A percentile compares a stretch with the other conserved stretches of the same genome.
Conservation (phyloP, 169 alveolate species). For the Babesia bigemina region DNA sequence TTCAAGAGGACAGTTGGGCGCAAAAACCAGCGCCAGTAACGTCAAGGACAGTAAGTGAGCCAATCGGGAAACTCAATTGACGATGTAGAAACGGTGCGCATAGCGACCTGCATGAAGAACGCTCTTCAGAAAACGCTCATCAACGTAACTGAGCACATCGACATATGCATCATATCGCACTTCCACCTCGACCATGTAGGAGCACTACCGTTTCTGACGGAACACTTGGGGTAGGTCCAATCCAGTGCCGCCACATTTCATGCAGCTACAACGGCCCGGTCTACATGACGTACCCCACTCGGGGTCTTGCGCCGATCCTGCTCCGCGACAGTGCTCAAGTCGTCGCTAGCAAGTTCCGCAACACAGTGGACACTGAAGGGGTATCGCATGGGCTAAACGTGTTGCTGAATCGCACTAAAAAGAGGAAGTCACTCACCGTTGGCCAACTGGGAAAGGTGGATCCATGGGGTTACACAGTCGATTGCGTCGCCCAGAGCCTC, state of each 20-base stretch:
- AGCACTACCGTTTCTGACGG: conserved; percentile 98
- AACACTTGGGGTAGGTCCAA: conserved; percentile 85
- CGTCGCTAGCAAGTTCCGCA: conserved; percentile 71
- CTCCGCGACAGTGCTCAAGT: conserved; percentile 95
- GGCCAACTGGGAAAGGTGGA: conserved; percentile 57
- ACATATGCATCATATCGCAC: conserved; percentile 93
- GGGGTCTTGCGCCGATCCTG: conserved; percentile 94
- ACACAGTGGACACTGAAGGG: conserved; percentile 11
- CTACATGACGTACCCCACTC: conserved; percentile 95
- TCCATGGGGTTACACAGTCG: conserved; percentile 84
- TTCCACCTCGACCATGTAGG: conserved; percentile 98
- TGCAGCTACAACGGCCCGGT: conserved; percentile 88
- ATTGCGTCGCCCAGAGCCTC: conserved; percentile 85
- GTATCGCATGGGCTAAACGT: conserved; percentile 50
- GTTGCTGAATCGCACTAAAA: conserved; percentile 49
- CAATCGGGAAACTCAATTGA: background rate
- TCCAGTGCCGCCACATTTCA: background rate
- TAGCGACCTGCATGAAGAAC: conserved; percentile 49
- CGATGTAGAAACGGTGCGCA: conserved; percentile 9
- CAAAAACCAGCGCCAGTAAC: background rate
- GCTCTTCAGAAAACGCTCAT: conserved; percentile 76
- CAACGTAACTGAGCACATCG: conserved; percentile 89
- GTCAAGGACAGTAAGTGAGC: conserved; percentile 3
- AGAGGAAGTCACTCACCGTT: conserved; percentile 69
- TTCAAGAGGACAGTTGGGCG: background rate